These are phyloP conservation scores for Nothophytophthora sp. DNA, from an alignment of 352 stramenopile species.

Conservation along the genomic window DNA sequence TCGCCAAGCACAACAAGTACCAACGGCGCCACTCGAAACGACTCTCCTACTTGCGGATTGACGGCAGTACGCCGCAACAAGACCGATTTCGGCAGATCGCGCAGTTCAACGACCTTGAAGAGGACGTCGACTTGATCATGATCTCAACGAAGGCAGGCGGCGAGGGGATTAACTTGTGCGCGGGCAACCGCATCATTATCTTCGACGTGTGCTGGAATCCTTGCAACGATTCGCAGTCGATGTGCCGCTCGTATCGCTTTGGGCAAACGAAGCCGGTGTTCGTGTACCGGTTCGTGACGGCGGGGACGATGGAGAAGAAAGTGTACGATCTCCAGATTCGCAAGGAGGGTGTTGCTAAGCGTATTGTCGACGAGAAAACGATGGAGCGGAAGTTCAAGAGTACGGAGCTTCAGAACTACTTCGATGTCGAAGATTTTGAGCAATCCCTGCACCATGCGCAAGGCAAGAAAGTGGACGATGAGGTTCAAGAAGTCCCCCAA, in stretches of 20 bases:
- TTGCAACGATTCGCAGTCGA: slow-evolving; percentile 91
- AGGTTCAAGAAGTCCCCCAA: slow-evolving; percentile 34
- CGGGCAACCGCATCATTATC: slow-evolving; percentile 90
- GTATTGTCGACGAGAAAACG: slow-evolving; percentile 88
- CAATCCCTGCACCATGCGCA: slow-evolving; percentile 50
- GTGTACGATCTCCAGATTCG: slow-evolving; percentile 91
- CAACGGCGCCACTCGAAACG: slow-evolving; percentile 48
- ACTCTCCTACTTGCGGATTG: slow-evolving; percentile 76
- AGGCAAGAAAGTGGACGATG: slow-evolving; percentile 19
- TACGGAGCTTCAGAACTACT: slow-evolving; percentile 84
- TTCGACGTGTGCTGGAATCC: slow-evolving; percentile 94
- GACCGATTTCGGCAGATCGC: slow-evolving; percentile 81
- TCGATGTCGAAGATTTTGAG: slow-evolving; percentile 83
- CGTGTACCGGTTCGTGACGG: slow-evolving; percentile 92
- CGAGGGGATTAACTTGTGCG: slow-evolving; percentile 89
- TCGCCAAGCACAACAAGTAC: slow-evolving; percentile 58
- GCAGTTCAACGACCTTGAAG: slow-evolving; percentile 83
- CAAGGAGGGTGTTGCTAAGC: slow-evolving; percentile 89
- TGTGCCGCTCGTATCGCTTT: slow-evolving; percentile 93
- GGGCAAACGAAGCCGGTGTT: slow-evolving; percentile 92
- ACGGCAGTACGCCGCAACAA: slow-evolving; percentile 78
- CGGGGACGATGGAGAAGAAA: slow-evolving; percentile 94
- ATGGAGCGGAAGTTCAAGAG: slow-evolving; percentile 84
- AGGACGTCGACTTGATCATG: slow-evolving; percentile 84
- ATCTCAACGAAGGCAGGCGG: slow-evolving; percentile 88